A percentile compares a stretch with the other conserved stretches of the same genome.
Evolutionary conservation across 2,329 filamentous ascomycete species (phyloP).

Genomic region (Canariomyces notabilis): DNA sequence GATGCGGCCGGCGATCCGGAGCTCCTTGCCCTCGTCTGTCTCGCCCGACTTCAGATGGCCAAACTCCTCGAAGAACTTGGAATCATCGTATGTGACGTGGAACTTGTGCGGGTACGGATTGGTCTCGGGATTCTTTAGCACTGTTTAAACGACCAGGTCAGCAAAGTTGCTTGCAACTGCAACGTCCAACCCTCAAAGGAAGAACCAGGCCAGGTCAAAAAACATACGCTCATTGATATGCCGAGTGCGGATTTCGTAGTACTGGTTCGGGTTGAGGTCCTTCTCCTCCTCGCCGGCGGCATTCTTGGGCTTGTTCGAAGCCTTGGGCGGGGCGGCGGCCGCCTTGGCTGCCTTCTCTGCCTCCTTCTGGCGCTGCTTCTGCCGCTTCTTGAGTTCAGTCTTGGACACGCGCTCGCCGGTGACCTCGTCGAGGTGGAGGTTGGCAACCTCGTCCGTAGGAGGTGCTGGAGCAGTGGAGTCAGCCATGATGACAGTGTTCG

Average conservation of each 20-base stretch:
- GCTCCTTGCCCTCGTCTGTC: slow-evolving; percentile 65
- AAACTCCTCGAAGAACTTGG: slow-evolving; percentile 74
- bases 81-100: slow-evolving; percentile 75
- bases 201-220: too few relatives aligned
- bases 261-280: slow-evolving; percentile 58
- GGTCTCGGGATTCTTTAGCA: slow-evolving; percentile 66
- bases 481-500: slow-evolving; percentile 21
- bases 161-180: not conserved
- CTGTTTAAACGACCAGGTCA: slow-evolving; percentile 11
- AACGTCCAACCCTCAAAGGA: too few relatives aligned
- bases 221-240: slow-evolving; percentile 58
- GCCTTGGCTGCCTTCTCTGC: slow-evolving; percentile 86
- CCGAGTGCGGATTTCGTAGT: slow-evolving; percentile 92
- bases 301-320: slow-evolving; percentile 45
- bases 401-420: slow-evolving; percentile 81
- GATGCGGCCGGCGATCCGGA: slow-evolving; percentile 79
- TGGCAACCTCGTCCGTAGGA: slow-evolving; percentile 53
- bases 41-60: slow-evolving; percentile 84
- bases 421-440: slow-evolving; percentile 83
- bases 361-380: slow-evolving; percentile 84
- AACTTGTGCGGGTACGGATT: slow-evolving; percentile 95
- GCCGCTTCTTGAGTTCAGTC: slow-evolving; percentile 87
- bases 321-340: slow-evolving; percentile 47
- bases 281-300: slow-evolving; percentile 61
- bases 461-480: slow-evolving; percentile 28